Evolutionary conservation across 768 basidiomycete species (phyloP), one percentile per base, ranked within the genome.

Genomic region (Coprinopsis sp.): DNA sequence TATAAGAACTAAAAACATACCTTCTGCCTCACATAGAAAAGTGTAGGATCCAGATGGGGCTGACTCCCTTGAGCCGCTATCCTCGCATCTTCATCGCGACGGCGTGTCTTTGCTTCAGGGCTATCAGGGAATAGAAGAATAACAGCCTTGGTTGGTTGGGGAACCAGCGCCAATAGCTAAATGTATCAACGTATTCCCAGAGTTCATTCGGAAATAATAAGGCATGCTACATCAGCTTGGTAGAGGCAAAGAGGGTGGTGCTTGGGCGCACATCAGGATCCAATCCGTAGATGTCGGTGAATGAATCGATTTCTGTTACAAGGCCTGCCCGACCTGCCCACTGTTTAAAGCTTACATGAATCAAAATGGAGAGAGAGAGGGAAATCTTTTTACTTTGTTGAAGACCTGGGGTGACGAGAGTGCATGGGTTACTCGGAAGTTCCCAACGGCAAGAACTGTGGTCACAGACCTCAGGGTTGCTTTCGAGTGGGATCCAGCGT

Each of bases 11-110:
- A 27, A 21, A 31, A 23, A 53, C 75, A 25, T 46, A 90, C 91
- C 42, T 87, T 95, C 62, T 96, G 93, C 63, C 91, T 91, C 68
- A 95, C 90, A 77, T 82, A 96, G 54, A 93, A 69, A 4, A 95
- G 66, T 0, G 78, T 79, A 4, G 78, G 74, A 54, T 89, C 81
- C 3, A 88, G 57, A 0, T 55, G 52, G 2, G 67, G 62, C 46
- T 71, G 70, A 10, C 27, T 18, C 1, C 68, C 80, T 33, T 72
- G 70, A 12, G 61, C 63, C 22, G 63, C 63, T 38, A 87, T 74
- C 53, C 63, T 60, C 33, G 64, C 65, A 52, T 92, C 90, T 51
- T 91, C 87, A 36, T 69, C 66, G 33, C 70, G 69, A 33, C 81
- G 70, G 33, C 69, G 74, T 3, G 50, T 59, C 33, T 72, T 74